Evolutionary conservation across 768 basidiomycete genomes (phyloP).

Genomic region (Sarcomyxa edulis): DNA sequence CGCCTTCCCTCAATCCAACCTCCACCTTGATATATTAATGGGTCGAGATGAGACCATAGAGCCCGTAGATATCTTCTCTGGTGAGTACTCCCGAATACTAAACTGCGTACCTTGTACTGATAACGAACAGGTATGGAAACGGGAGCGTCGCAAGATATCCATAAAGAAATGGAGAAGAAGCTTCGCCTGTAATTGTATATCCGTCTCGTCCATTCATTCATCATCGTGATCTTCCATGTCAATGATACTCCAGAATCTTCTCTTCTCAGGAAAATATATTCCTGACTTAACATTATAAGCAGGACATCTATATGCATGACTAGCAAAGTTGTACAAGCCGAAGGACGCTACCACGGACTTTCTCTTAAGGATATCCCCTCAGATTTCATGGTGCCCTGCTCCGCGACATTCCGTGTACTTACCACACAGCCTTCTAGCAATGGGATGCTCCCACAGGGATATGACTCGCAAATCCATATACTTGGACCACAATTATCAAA

Average conservation of each 20-base stretch:
- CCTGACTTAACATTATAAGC: too few relatives aligned
- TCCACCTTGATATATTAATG: conserved; percentile 90
- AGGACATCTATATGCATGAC: too few relatives aligned
- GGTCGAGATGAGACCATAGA: conserved; percentile 86
- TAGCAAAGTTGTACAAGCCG: background rate
- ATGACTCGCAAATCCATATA: conserved; percentile 71
- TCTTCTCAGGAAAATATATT: too few relatives aligned
- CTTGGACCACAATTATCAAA: conserved; percentile 28
- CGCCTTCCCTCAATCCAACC: conserved; percentile 60
- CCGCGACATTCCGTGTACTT: conserved; percentile 56
- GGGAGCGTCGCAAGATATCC: conserved; percentile 47
- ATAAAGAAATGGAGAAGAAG: conserved; percentile 65
- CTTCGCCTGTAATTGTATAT: conserved; percentile 35
- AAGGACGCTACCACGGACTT: background rate
- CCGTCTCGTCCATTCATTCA: too few relatives aligned
- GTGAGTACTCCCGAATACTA: conserved; percentile 33
- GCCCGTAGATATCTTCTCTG: conserved; percentile 73
- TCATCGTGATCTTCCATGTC: too few relatives aligned
- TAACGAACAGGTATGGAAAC: conserved; percentile 44
- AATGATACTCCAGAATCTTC: too few relatives aligned
- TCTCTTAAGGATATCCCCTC: conserved; percentile 25
- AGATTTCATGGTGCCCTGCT: conserved; percentile 32
- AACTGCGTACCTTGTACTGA: background rate
- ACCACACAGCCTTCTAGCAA: conserved; percentile 77
- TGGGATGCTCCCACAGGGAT: conserved; percentile 68